These are phyloP conservation scores for Xylaria nigripes DNA, from an alignment of 495 filamentous ascomycete genomes.

Conservation along the genomic window DNA sequence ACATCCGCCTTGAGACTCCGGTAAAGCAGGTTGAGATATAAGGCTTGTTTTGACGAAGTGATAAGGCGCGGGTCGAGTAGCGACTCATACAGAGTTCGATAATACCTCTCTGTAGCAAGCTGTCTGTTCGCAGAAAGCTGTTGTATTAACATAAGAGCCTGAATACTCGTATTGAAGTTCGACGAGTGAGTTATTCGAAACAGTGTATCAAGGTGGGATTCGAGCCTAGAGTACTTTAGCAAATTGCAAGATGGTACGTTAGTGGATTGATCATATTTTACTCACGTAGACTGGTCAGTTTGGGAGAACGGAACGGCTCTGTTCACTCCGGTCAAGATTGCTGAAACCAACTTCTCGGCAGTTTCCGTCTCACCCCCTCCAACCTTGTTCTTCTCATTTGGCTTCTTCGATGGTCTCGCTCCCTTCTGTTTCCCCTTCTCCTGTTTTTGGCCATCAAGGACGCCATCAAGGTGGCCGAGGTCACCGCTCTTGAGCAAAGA, in stretches of 20 bases:
- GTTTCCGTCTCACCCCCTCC: conserved; percentile 41
- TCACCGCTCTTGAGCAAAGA: conserved; percentile 55
- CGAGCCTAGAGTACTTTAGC: conserved; percentile 45
- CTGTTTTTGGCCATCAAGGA: conserved; percentile 14
- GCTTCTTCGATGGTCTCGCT: conserved; percentile 18
- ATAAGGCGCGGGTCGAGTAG: conserved; percentile 81
- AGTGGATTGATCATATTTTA: conserved; percentile 11
- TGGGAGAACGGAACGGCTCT: conserved; percentile 88
- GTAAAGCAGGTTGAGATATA: conserved; percentile 90
- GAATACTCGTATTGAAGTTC: conserved; percentile 97
- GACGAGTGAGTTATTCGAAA: conserved; percentile 94
- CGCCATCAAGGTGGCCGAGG: conserved; percentile 21
- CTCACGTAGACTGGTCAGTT: conserved; percentile 63
- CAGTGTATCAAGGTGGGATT: conserved; percentile 83
- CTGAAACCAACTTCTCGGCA: conserved; percentile 82
- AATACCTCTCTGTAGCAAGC: conserved; percentile 74
- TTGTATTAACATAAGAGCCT: conserved; percentile 92
- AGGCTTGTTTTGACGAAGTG: conserved; percentile 84
- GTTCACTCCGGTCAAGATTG: conserved; percentile 87
- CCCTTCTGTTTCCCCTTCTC: conserved; percentile 23
- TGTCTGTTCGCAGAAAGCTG: conserved; percentile 77
- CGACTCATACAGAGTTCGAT: conserved; percentile 90
- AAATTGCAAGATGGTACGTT: not conserved
- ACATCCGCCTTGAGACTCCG: conserved; percentile 78
- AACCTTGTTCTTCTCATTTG: conserved; percentile 15